Evolutionary conservation across 129 eudicot species (phyloP).

Genomic region (Sambucus nigra): DNA sequence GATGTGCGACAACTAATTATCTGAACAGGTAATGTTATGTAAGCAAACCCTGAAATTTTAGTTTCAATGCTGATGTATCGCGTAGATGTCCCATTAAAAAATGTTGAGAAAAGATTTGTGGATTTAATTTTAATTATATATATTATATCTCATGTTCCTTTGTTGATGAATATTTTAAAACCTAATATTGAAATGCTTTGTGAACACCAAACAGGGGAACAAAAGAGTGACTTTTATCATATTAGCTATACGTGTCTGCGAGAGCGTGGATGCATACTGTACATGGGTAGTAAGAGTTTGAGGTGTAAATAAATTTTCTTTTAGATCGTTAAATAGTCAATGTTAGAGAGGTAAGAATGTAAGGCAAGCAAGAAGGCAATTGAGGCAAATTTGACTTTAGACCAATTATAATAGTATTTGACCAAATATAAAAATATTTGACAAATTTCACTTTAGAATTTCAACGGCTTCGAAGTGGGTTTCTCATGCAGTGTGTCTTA

Average conservation of each 20-base stretch:
- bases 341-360: not conserved
- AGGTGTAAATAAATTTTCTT: no score
- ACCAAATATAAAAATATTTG: not conserved
- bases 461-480: not conserved
- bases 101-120: not conserved
- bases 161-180: not conserved
- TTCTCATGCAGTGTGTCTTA: not conserved
- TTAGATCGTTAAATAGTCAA: not conserved
- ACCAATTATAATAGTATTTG: not conserved
- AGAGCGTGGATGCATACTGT: no score
- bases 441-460: not conserved
- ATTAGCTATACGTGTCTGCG: no score
- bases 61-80: conserved; percentile 1
- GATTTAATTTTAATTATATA: not conserved
- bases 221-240: no score
- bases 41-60: conserved; percentile 16
- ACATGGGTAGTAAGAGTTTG: no score
- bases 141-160: not conserved
- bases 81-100: not conserved
- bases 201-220: conserved; percentile 22
- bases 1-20: conserved; percentile 27
- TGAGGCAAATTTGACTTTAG: not conserved
- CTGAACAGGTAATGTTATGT: conserved; percentile 19
- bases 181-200: conserved; percentile 16
- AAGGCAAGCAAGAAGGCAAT: not conserved